phyloP scores from a whole-genome alignment of 306 rosid genomes.

The Senna siamea region DNA sequence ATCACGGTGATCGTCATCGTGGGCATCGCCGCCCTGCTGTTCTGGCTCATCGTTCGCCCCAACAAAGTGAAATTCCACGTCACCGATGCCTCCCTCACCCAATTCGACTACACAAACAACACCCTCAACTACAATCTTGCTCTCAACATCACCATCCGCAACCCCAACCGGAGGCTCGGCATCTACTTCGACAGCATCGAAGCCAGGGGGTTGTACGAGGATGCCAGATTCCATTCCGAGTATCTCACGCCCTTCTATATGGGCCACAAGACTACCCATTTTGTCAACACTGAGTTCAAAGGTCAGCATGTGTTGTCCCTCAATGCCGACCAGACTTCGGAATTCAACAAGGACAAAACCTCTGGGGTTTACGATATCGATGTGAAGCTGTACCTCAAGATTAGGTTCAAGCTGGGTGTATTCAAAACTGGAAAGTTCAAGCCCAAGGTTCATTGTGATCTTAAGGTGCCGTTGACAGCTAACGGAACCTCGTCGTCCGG shows the following conservation, averaged over 20 bases:
- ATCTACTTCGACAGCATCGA: conserved; percentile 61
- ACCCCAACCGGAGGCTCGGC: conserved; percentile 57
- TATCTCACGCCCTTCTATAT: conserved; percentile 45
- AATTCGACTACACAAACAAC: conserved; percentile 46
- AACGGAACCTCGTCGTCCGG: conserved; percentile 10
- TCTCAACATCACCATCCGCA: conserved; percentile 60
- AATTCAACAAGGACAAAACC: conserved; percentile 35
- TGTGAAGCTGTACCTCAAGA: conserved; percentile 42
- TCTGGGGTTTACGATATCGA: conserved; percentile 46
- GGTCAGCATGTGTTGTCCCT: conserved; percentile 34
- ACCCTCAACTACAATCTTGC: conserved; percentile 52
- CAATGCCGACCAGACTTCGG: not conserved
- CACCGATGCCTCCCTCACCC: conserved; percentile 56
- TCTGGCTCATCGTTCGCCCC: conserved; percentile 64
- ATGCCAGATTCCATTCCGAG: conserved; percentile 33
- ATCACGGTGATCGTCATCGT: conserved; percentile 36
- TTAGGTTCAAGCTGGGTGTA: conserved; percentile 47
- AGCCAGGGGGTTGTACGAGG: conserved; percentile 51
- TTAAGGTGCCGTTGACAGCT: conserved; percentile 50
- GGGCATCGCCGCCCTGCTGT: conserved; percentile 36
- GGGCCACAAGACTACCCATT: conserved; percentile 47
- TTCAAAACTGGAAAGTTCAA: conserved; percentile 44
- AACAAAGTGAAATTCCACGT: conserved; percentile 52
- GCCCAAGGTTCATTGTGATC: conserved; percentile 54
- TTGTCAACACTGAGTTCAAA: conserved; percentile 25